phyloP scores from a whole-genome alignment of 306 rosid genomes.

The Quercus suber region DNA sequence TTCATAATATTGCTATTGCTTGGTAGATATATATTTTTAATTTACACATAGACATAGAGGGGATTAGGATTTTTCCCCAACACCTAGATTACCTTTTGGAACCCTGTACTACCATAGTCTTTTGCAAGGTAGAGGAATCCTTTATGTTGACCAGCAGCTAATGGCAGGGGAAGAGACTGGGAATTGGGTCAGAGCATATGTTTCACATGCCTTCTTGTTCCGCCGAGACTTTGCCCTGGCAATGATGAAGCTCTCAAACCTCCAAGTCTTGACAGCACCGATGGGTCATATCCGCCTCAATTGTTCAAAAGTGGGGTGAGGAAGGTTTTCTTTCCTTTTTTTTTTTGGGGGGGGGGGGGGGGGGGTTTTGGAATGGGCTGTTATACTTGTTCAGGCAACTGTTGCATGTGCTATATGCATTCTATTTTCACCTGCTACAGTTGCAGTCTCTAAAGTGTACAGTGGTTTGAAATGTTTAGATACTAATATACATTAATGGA shows the following conservation, averaged over 20 bases:
- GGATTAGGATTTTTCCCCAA: too few relatives aligned
- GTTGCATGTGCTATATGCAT: neutral
- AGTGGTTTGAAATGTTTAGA: neutral
- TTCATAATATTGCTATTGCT: too few relatives aligned
- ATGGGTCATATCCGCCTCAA: conserved; percentile 36
- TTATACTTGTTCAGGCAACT: too few relatives aligned
- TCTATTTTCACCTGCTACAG: neutral
- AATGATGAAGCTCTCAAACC: conserved; percentile 46
- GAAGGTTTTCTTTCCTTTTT: neutral
- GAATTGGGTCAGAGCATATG: conserved; percentile 36
- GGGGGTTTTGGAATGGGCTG: too few relatives aligned
- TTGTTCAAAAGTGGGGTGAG: conserved; percentile 36
- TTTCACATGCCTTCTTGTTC: conserved; percentile 31
- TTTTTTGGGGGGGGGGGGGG: neutral
- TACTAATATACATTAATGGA: neutral
- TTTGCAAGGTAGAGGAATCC: conserved; percentile 34
- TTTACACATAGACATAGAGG: too few relatives aligned
- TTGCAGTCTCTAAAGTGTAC: neutral
- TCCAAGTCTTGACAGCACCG: conserved; percentile 35
- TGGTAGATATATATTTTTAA: too few relatives aligned
- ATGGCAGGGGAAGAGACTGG: conserved; percentile 29
- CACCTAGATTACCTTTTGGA: conserved; percentile 27
- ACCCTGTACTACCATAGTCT: conserved; percentile 18
- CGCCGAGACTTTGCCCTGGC: conserved; percentile 29
- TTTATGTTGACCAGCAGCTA: conserved; percentile 44